Base-by-base conservation (phyloP, 345 rosid genomes). In the Firmiana major region DNA sequence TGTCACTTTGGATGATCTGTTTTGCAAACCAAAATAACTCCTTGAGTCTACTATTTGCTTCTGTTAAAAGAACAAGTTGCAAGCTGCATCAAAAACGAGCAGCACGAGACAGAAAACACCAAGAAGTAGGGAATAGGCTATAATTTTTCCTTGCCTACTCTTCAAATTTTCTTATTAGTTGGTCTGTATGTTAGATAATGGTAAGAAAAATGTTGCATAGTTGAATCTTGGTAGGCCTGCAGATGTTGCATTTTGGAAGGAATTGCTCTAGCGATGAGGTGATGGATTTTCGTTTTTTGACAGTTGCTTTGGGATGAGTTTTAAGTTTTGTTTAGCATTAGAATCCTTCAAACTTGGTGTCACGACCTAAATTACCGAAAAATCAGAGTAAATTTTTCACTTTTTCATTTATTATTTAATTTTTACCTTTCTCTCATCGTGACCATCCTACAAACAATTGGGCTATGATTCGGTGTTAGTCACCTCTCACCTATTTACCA, bases 11-110 rank as follows among this genome's bases (percentile, higher is more conserved):
- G 98, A 97, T 80, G 98, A 94, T 81, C 97, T 97, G 74, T 97
- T 97, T 75, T 84, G 88, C 83, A 97, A 97, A 97, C 98, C 64
- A 92, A 88, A 75, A 92, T 97, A 76, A 85, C 92, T 62, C 99
- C 99, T 17, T 87, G 97, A 78, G 92, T 97, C 81, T 97, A 97
- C 79, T 97, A 92, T 84, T 80, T 97, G 78, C 99, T 97, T 42
- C 80, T 97, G 81, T 89, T 97, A 12, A 98, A 97, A 58, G 93
- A 91, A 21, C 91, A 91, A 84, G 98, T 90, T 78, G 91, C 93
- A 31, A 89, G n/a, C n/a, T n/a, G n/a, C n/a, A n/a, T n/a, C n/a
- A 87, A 17, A 94, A 97, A 81, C 90, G 80, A 76, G 88, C 87
- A 17, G 83, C 89, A 4, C 83, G 38, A 63, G 84, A 84, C 10